A percentile compares a stretch with the other conserved stretches of the same genome.
Conservation (phyloP, 2,329 filamentous ascomycete genomes). For the Penicillium sclerotigenum region DNA sequence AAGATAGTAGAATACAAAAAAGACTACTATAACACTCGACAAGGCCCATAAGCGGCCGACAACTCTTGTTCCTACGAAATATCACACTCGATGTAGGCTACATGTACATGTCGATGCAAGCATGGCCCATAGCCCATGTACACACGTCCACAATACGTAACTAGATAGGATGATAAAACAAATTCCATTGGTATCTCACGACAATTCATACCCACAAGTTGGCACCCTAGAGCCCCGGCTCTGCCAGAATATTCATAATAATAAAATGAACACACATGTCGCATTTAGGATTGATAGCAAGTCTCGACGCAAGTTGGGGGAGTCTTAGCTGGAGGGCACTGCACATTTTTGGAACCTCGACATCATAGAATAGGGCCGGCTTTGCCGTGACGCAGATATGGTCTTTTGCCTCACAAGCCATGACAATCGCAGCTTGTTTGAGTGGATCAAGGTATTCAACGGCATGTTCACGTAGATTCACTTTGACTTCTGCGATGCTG, state of each 20-base stretch:
- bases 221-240: background rate
- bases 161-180: no score
- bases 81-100: background rate
- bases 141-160: no score
- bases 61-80: background rate
- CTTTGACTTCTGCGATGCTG: background rate
- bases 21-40: background rate
- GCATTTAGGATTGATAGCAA: background rate
- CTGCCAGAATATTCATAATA: background rate
- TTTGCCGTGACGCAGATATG: background rate
- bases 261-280: background rate
- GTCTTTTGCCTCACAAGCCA: background rate
- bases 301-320: background rate
- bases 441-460: background rate
- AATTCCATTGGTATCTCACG: background rate
- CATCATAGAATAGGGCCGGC: background rate
- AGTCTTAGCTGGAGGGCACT: background rate
- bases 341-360: background rate
- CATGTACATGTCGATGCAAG: background rate
- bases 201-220: background rate
- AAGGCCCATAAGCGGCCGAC: background rate
- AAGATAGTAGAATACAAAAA: background rate
- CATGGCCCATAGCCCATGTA: rapidly evolving
- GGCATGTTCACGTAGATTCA: background rate
- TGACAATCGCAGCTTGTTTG: background rate